Percentiles rank a stretch among this genome's conserved stretches.
Evolutionary conservation across 2,329 filamentous ascomycete species (phyloP).

Genomic region (Alternaria arborescens): DNA sequence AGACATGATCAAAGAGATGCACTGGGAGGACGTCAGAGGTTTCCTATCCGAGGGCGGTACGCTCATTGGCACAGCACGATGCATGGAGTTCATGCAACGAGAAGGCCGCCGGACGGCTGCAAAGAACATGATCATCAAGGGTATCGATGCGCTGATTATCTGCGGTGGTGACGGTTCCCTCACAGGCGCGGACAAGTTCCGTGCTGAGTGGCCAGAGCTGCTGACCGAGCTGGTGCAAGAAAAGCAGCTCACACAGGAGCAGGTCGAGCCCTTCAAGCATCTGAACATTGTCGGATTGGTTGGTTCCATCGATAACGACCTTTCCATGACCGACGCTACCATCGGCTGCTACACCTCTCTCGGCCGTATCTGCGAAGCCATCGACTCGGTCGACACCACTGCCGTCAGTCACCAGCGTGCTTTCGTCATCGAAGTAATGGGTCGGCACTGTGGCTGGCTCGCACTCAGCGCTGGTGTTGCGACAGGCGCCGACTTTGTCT

Average conservation of each 20-base stretch:
- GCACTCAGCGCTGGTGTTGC: conserved; percentile 95
- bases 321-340: conserved; percentile 95
- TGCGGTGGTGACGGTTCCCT: conserved; percentile 92
- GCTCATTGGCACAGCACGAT: conserved; percentile 92
- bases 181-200: conserved; percentile 93
- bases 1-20: conserved; percentile 84
- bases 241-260: conserved; percentile 73
- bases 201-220: conserved; percentile 88
- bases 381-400: conserved; percentile 96
- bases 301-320: conserved; percentile 97
- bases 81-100: conserved; percentile 90
- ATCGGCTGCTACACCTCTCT: conserved; percentile 97
- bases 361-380: conserved; percentile 90
- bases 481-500: conserved; percentile 94
- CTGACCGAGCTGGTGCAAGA: conserved; percentile 82
- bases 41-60: conserved; percentile 95
- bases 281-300: conserved; percentile 97
- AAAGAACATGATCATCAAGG: conserved; percentile 91
- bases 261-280: conserved; percentile 79
- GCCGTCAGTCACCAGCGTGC: conserved; percentile 93
- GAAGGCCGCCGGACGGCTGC: conserved; percentile 83
- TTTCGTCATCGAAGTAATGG: conserved; percentile 97
- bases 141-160: conserved; percentile 95
- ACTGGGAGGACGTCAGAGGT: conserved; percentile 93
- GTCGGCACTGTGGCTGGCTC: conserved; percentile 95